Percentiles rank a stretch among this genome's conserved stretches.
Evolutionary conservation across 352 stramenopile species (phyloP).

Genomic region (Aphanomyces invadans): DNA sequence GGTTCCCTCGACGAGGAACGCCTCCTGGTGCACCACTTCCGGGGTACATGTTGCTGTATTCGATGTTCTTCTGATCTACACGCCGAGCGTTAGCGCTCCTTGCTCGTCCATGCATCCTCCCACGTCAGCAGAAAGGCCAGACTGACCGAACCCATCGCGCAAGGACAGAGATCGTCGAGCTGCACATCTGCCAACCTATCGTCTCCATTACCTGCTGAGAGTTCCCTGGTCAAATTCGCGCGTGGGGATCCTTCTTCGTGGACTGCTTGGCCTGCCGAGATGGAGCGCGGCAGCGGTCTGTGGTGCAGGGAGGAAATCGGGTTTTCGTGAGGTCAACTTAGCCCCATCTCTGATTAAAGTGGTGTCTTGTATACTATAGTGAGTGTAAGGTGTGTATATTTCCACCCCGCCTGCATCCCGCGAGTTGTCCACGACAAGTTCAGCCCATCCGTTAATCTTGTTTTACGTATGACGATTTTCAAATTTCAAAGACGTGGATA

Average conservation of each 20-base stretch:
- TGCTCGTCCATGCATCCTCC: no score
- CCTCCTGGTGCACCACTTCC: constrained; percentile 22
- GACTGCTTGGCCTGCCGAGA: not conserved
- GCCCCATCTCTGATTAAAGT: not conserved
- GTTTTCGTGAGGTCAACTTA: constrained; percentile 11
- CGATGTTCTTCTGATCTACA: not conserved
- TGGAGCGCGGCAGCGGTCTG: constrained; percentile 7
- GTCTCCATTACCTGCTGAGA: not conserved
- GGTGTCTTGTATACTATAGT: not conserved
- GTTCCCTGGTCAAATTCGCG: not conserved
- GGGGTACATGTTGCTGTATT: constrained; percentile 17
- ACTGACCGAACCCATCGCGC: no score
- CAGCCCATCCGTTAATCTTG: no score
- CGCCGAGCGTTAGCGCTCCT: no score
- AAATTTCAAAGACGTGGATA: no score
- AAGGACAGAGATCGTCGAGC: no score
- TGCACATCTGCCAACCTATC: not conserved
- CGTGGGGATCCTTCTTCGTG: not conserved
- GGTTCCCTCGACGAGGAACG: constrained; percentile 23
- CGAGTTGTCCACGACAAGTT: constrained; percentile 19
- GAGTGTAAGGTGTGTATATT: not conserved
- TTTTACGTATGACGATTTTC: no score
- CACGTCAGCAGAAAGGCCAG: no score
- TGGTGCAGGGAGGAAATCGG: constrained; percentile 19
- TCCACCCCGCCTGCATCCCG: not conserved